Evolutionary conservation across 768 basidiomycete genomes (phyloP).

Genomic region (Tricholoma sp.): DNA sequence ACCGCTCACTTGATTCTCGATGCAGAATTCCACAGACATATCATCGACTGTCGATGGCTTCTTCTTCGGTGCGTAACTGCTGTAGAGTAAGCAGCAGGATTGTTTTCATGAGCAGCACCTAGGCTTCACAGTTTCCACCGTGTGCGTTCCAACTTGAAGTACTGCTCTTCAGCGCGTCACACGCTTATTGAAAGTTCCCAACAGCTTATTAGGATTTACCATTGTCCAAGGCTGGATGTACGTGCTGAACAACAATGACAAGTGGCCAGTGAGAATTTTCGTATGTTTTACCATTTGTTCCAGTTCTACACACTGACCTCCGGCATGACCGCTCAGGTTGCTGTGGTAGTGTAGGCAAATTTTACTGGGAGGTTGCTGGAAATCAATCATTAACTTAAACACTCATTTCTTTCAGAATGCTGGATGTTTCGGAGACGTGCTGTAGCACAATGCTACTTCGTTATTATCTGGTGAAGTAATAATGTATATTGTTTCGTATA

Average conservation of each 20-base stretch:
- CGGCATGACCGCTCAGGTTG: not conserved
- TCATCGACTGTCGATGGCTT: not conserved
- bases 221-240: conserved; percentile 10
- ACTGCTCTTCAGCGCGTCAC: not conserved
- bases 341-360: conserved; percentile 6
- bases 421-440: conserved; percentile 11
- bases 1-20: not conserved
- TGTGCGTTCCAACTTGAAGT: not conserved
- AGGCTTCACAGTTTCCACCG: conserved; percentile 3
- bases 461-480: conserved; percentile 9
- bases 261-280: conserved; percentile 4
- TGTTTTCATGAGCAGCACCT: not conserved
- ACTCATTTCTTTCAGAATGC: not conserved
- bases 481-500: not conserved
- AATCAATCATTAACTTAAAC: not conserved
- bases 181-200: not conserved
- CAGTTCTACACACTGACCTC: not conserved
- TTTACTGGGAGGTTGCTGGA: not conserved
- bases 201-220: conserved; percentile 8
- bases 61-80: not conserved
- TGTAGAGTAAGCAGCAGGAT: not conserved
- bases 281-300: conserved; percentile 1
- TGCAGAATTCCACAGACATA: not conserved
- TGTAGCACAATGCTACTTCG: conserved; percentile 8
- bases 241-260: conserved; percentile 6